Evolutionary conservation across 2,329 filamentous ascomycete species (phyloP), one percentile per base, ranked within the genome.

Genomic region (Cladosporium sp.): DNA sequence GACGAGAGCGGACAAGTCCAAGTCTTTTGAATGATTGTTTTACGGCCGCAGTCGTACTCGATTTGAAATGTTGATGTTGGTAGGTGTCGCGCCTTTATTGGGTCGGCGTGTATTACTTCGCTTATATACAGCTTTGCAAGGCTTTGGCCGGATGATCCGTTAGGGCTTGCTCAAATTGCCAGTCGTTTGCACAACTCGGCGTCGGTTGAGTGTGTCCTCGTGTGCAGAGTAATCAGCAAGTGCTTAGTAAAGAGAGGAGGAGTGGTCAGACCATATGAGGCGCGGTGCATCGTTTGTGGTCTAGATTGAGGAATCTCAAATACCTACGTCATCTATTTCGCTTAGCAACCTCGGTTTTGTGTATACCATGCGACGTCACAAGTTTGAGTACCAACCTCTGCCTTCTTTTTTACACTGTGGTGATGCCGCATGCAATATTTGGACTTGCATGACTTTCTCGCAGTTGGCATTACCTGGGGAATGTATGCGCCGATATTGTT

Each of bases 231-330:
- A 47, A 15, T 47, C 7, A 28, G 17, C 20, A 28, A n/a, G 43
- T 30, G 43, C 43, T 52, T 40, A 15, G 50, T 39, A 52, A 52
- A 22, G 28, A 40, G 50, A 30, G 12, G n/a, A 37, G n/a, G 22
- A 52, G 37, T 52, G 25, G 25, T 52, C 50, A 52, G 50, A 52
- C 50, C 50, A 52, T 52, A 25, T 37, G 3, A 25, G 43, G 50
- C 50, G 50, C 50, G 36, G 38, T 39, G 20, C 50, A 28, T 15
- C 43, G 15, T 3, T 15, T 34, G 11, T 34, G 30, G 30, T 34
- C 30, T 34, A 34, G 30, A 34, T 34, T 34, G 30, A 34, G 20
- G 14, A 40, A 42, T 50, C 12, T 52, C 22, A 52, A 52, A 28
- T 42, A 36, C 34, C 43, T 36, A 52, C 50, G 50, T 52, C 50